Evolutionary conservation across 1,284 basidiomycete species (phyloP), one percentile per base, ranked within the genome.

Genomic region (Pulveroboletus sp.): DNA sequence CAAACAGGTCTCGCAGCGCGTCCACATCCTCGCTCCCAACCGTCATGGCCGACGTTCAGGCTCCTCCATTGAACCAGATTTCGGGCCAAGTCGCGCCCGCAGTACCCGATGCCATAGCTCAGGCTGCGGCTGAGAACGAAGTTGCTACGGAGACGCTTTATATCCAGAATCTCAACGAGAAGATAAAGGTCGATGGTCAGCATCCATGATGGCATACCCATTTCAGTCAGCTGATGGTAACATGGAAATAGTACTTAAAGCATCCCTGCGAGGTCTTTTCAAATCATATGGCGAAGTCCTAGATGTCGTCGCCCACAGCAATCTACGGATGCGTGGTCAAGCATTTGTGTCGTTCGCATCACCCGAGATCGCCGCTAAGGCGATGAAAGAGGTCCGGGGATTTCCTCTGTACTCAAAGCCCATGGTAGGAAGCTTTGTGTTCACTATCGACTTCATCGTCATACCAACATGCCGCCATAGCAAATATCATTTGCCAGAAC

Each of bases 331-430:
- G 97, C 83, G 97, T 40, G 96, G 96, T 14, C 96, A 99, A 76
- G 96, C 96, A 7, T 99, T 99, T 69, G 92, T 99, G 20, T 94
- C 92, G 31, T 97, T 99, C 73, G 82, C 82, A 59, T 85, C 87
- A 49, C 79, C 85, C 50, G 89, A 96, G 57, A 82, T 84, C 52
- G 96, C 96, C 31, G 82, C 84, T 68, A 92, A 90, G 72, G 96
- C 96, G 7, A 80, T 92, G 81, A 91, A 85, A 75, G 96, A 99
- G 73, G 94, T 98, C 38, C 83, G 88, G 56, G 87, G 94, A 47
- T 98, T 99, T 72, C 96, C 96, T 9, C 75, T 99, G 31, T 99
- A 99, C 71, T 93, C 94, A 10, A 97, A 97, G 72, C 93, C 96
- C 3, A 95, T 99, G 86, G 94, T 95, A 64, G 43, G 82, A 73